phyloP scores from a whole-genome alignment of 2,329 filamentous ascomycete genomes.

The Colletotrichum sp. region DNA sequence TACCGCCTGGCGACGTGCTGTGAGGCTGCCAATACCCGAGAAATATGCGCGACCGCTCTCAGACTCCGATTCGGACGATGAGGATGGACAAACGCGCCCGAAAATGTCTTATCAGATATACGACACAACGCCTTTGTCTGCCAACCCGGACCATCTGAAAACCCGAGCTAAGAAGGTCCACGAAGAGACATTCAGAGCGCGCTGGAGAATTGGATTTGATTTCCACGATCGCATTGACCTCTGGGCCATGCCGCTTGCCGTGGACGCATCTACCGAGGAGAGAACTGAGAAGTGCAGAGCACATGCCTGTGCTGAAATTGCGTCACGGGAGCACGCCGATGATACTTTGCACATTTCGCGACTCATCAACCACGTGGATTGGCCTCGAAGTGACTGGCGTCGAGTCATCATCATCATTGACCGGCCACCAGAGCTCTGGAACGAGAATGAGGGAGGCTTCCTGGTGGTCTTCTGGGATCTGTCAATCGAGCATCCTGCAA shows the following conservation, averaged over 20 bases:
- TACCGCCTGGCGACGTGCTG: neutral
- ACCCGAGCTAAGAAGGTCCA: neutral
- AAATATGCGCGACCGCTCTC: neutral
- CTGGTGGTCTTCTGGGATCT: neutral
- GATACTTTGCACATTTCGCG: neutral
- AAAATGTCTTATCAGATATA: conserved; percentile 4
- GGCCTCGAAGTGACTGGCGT: neutral
- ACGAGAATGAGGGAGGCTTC: neutral
- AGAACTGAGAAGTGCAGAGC: neutral
- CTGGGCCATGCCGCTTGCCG: neutral
- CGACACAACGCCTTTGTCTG: neutral
- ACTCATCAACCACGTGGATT: neutral
- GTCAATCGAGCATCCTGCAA: neutral
- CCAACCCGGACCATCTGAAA: neutral
- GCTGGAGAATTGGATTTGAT: neutral
- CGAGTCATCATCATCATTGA: conserved; percentile 3
- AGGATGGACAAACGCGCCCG: neutral
- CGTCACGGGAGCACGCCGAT: neutral
- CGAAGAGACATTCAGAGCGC: neutral
- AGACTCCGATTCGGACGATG: neutral
- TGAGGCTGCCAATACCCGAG: neutral
- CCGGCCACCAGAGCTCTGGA: neutral
- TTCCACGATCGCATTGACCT: neutral
- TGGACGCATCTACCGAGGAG: neutral
- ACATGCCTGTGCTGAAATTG: neutral